Evolutionary conservation across 768 basidiomycete genomes (phyloP).

Genomic region (Rhizopogon salebrosus): DNA sequence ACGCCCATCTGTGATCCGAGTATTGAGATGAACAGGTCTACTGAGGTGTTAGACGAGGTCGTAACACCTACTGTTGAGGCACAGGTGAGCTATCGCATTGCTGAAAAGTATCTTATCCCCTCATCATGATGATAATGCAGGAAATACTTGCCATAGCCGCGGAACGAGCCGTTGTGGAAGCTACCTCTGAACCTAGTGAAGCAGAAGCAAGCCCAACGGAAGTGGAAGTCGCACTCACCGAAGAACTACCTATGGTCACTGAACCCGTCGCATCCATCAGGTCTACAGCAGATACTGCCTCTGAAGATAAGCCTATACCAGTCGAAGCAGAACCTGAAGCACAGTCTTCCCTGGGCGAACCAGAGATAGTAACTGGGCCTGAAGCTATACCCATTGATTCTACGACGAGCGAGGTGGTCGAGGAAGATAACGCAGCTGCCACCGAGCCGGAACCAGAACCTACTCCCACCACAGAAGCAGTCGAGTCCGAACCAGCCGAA

Average conservation of each 20-base stretch:
- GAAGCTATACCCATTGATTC: neutral
- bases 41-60: neutral
- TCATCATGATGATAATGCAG: neutral
- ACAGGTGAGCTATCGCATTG: neutral
- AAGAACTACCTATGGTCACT: neutral
- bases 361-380: neutral
- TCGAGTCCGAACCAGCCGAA: neutral
- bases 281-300: neutral
- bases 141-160: neutral
- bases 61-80: neutral
- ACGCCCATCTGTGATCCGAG: neutral
- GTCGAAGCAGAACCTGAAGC: no score
- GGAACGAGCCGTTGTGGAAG: neutral
- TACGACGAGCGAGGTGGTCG: neutral
- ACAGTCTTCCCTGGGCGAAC: neutral
- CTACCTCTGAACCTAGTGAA: slow-evolving; percentile 1
- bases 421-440: neutral
- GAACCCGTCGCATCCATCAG: neutral
- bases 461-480: neutral
- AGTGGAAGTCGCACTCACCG: neutral
- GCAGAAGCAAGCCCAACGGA: neutral
- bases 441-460: neutral
- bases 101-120: neutral
- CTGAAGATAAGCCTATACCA: neutral
- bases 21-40: neutral